Percentiles rank a stretch among this genome's conserved stretches.
Conservation (phyloP, 768 basidiomycete species). For the Suillus americanus region DNA sequence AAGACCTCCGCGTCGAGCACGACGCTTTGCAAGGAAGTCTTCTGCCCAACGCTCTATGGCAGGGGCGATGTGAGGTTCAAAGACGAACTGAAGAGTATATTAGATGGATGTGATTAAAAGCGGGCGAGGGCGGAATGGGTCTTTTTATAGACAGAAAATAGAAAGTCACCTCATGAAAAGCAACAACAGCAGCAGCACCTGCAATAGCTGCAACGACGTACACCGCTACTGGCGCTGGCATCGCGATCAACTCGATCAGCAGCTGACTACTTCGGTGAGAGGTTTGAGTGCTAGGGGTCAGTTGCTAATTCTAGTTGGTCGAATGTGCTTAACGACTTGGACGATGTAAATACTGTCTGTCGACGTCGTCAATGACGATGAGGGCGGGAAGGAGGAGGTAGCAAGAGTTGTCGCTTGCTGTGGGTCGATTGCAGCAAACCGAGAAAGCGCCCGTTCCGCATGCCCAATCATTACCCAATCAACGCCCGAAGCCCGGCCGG, state of each 20-base stretch:
- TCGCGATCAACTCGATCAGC: slow-evolving; percentile 7
- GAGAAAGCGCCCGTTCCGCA: neutral
- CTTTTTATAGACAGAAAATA: neutral
- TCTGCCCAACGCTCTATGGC: slow-evolving; percentile 48
- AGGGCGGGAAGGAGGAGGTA: neutral
- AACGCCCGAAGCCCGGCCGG: neutral
- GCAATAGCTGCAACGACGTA: slow-evolving; percentile 53
- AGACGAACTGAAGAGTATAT: slow-evolving; percentile 50
- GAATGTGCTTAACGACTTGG: no score
- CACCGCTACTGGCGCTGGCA: slow-evolving; percentile 38
- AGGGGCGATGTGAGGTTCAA: slow-evolving; percentile 69
- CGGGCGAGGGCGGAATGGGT: neutral
- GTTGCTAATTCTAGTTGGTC: neutral
- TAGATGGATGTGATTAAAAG: neutral
- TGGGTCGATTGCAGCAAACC: neutral
- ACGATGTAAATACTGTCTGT: no score
- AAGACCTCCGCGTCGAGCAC: slow-evolving; percentile 23
- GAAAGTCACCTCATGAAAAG: slow-evolving; percentile 56
- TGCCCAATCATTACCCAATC: neutral
- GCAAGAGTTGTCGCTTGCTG: neutral
- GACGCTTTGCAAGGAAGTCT: slow-evolving; percentile 25
- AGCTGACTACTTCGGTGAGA: neutral
- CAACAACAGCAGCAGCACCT: slow-evolving; percentile 46
- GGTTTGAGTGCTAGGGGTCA: neutral
- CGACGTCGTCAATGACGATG: neutral